Evolutionary conservation across 1,139 yeast genomes (phyloP).

Genomic region (Sugiyamaella paludigena): DNA sequence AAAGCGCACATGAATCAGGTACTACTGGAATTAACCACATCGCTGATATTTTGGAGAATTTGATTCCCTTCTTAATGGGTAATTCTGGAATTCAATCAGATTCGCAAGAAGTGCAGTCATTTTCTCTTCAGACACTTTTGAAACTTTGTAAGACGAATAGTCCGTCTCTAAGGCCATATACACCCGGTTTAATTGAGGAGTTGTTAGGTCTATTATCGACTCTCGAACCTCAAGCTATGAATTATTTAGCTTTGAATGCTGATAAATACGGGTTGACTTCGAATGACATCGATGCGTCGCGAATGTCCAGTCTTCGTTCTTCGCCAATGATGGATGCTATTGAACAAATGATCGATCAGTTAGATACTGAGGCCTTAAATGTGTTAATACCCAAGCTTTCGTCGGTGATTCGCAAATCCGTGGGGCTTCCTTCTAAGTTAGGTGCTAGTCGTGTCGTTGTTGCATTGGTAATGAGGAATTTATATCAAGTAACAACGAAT

Average conservation of each 20-base stretch:
- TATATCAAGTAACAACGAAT: conserved; percentile 43
- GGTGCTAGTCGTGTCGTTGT: conserved; percentile 80
- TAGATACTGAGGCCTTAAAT: conserved; percentile 44
- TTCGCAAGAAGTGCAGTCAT: conserved; percentile 78
- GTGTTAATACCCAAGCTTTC: conserved; percentile 50
- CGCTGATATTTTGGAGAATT: conserved; percentile 50
- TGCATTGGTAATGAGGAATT: conserved; percentile 57
- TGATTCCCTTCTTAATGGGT: conserved; percentile 81
- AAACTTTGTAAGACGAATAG: conserved; percentile 66
- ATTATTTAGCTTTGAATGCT: conserved; percentile 83
- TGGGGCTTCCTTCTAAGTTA: conserved; percentile 89
- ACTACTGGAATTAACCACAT: conserved; percentile 45
- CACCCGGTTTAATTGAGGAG: conserved; percentile 67
- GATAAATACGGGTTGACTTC: conserved; percentile 76
- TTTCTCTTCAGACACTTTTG: conserved; percentile 71
- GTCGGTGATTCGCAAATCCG: conserved; percentile 58
- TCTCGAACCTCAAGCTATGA: conserved; percentile 85
- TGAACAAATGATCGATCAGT: conserved; percentile 59
- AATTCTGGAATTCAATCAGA: conserved; percentile 76
- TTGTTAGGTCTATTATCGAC: conserved; percentile 75
- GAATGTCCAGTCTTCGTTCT: conserved; percentile 68
- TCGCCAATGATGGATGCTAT: conserved; percentile 92
- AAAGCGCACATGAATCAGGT: conserved; percentile 35
- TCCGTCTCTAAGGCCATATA: conserved; percentile 59
- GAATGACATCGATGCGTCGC: conserved; percentile 71